These are phyloP conservation scores for Xylariales sp. DNA, from an alignment of 2,329 filamentous ascomycete species.

Conservation along the genomic window DNA sequence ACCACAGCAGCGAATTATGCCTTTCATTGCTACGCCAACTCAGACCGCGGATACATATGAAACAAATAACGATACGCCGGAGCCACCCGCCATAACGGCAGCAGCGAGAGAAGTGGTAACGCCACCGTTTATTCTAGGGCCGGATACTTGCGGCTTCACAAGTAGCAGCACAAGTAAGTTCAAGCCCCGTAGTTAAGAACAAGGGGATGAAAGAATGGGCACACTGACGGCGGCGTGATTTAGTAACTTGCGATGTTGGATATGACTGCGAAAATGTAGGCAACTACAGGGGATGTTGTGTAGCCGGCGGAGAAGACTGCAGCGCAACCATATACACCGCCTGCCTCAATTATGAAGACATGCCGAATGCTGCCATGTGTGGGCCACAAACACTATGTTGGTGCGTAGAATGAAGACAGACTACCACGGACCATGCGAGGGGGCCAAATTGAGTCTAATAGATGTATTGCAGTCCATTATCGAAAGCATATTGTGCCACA, in stretches of 20 bases:
- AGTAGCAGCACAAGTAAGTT: slow-evolving; percentile 44
- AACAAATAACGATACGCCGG: slow-evolving; percentile 14
- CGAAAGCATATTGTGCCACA: slow-evolving; percentile 44
- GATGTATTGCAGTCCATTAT: slow-evolving; percentile 33
- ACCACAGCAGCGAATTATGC: slow-evolving; percentile 41
- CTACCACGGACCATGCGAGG: background rate
- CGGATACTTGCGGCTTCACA: slow-evolving; percentile 48
- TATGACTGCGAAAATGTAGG: slow-evolving; percentile 47
- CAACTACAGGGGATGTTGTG: slow-evolving; percentile 47
- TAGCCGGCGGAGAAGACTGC: slow-evolving; percentile 41
- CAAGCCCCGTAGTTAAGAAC: background rate
- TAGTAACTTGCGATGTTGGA: slow-evolving; percentile 48
- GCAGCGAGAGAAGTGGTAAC: slow-evolving; percentile 23
- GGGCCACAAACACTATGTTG: slow-evolving; percentile 48
- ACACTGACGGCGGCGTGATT: slow-evolving; percentile 26
- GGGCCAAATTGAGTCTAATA: slow-evolving; percentile 15
- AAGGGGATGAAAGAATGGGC: no score
- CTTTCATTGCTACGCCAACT: slow-evolving; percentile 41
- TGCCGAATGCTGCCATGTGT: slow-evolving; percentile 38
- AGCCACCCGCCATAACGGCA: slow-evolving; percentile 36
- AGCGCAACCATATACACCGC: slow-evolving; percentile 45
- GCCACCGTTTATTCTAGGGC: slow-evolving; percentile 41
- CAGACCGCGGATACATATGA: slow-evolving; percentile 29
- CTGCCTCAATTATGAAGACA: slow-evolving; percentile 43
- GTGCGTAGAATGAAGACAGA: slow-evolving; percentile 38